These are phyloP conservation scores for Saccharata proteae DNA, from an alignment of 2,329 filamentous ascomycete genomes.

Conservation along the genomic window DNA sequence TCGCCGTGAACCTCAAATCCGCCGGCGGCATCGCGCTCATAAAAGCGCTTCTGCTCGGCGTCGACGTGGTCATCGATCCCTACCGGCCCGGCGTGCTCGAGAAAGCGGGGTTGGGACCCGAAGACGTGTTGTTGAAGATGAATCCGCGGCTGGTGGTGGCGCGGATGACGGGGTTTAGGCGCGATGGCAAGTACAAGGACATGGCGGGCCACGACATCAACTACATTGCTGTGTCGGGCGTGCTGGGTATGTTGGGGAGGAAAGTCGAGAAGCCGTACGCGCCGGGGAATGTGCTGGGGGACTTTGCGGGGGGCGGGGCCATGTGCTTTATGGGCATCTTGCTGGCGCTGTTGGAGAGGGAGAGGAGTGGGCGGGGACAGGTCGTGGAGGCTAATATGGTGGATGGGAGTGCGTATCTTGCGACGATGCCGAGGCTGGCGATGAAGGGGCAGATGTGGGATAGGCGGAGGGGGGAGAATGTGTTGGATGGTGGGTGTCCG, in stretches of 20 bases:
- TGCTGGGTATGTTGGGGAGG: conserved; percentile 63
- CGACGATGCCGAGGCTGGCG: conserved; percentile 61
- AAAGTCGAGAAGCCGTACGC: conserved; percentile 58
- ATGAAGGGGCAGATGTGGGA: conserved; percentile 52
- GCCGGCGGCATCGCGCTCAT: conserved; percentile 52
- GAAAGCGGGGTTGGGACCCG: conserved; percentile 64
- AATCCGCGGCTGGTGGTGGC: conserved; percentile 73
- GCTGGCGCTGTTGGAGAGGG: conserved; percentile 60
- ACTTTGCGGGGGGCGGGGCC: conserved; percentile 83
- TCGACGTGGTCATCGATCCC: conserved; percentile 82
- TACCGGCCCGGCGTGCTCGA: conserved; percentile 88
- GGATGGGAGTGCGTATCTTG: conserved; percentile 70
- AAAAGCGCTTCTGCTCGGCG: conserved; percentile 46
- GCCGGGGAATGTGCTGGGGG: conserved; percentile 73
- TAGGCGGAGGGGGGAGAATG: conserved; percentile 57
- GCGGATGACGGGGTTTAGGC: conserved; percentile 79
- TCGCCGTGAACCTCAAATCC: conserved; percentile 68
- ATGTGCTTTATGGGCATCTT: conserved; percentile 72
- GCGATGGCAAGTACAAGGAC: conserved; percentile 69
- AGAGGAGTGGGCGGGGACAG: conserved; percentile 58
- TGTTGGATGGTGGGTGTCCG: conserved; percentile 73
- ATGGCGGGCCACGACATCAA: conserved; percentile 98
- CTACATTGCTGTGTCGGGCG: conserved; percentile 80
- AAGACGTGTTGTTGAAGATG: conserved; percentile 46
- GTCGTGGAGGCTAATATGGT: conserved; percentile 97